phyloP scores from a whole-genome alignment of 805 yeast species.

The Candida orba region DNA sequence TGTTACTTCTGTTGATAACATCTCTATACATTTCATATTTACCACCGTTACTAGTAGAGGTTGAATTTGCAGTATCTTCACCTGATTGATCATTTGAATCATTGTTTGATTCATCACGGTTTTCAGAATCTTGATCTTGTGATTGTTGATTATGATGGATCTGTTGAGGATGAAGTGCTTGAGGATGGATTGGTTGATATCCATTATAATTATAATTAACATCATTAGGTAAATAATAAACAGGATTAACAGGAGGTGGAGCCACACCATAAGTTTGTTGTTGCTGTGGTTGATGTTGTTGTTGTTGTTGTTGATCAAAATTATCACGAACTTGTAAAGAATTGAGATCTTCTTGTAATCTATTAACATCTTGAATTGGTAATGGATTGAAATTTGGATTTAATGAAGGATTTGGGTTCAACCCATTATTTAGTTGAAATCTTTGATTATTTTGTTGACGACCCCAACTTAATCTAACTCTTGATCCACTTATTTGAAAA shows the following conservation, averaged over 20 bases:
- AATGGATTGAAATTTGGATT: conserved; percentile 2
- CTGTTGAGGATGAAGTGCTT: neutral
- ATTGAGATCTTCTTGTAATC: conserved; percentile 6
- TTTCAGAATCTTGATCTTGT: conserved; percentile 1
- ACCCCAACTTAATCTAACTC: conserved; percentile 75
- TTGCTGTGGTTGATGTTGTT: neutral
- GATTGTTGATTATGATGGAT: conserved; percentile 1
- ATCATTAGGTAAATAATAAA: conserved; percentile 17
- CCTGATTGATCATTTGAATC: too few relatives aligned
- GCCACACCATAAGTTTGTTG: conserved; percentile 4
- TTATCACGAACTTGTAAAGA: conserved; percentile 4
- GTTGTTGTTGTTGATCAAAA: conserved; percentile 6
- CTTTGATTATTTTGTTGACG: conserved; percentile 30
- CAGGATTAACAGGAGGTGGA: conserved; percentile 11
- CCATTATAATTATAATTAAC: conserved; percentile 9
- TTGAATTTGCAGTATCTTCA: too few relatives aligned
- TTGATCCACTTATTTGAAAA: conserved; percentile 62
- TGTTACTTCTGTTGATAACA: too few relatives aligned
- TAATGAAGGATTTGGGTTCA: conserved; percentile 3
- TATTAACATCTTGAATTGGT: conserved; percentile 4
- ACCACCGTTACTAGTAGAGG: too few relatives aligned
- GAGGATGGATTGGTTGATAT: conserved; percentile 3
- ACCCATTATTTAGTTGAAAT: conserved; percentile 14
- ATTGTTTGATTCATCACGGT: neutral
- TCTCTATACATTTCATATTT: too few relatives aligned